phyloP scores from a whole-genome alignment of 2,329 filamentous ascomycete species.

The Colletotrichum godetiae region DNA sequence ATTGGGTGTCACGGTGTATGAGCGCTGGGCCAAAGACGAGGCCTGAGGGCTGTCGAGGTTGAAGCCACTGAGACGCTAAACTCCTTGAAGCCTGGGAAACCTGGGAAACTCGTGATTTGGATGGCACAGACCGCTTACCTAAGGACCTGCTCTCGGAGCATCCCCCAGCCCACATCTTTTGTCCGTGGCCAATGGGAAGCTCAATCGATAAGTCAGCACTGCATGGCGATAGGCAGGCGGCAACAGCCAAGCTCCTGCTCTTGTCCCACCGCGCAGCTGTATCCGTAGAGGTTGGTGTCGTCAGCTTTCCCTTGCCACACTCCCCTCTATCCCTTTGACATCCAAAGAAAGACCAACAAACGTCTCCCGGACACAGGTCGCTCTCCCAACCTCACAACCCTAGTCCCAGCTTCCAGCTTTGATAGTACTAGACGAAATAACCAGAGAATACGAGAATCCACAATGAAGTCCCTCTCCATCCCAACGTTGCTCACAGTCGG shows the following conservation, averaged over 20 bases:
- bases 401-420: background rate
- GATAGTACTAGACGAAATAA: background rate
- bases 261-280: slow-evolving; percentile 41
- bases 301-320: slow-evolving; percentile 38
- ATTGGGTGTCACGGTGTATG: no score
- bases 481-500: slow-evolving; percentile 47
- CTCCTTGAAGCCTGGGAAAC: background rate
- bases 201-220: slow-evolving; percentile 10
- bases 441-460: background rate
- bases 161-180: background rate
- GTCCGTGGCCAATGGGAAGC: slow-evolving; percentile 37
- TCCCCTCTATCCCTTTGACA: slow-evolving; percentile 13
- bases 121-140: slow-evolving; percentile 15
- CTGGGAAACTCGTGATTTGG: background rate
- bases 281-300: slow-evolving; percentile 20
- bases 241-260: background rate
- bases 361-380: background rate
- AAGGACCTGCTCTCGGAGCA: slow-evolving; percentile 3
- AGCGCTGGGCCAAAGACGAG: background rate
- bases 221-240: slow-evolving; percentile 3
- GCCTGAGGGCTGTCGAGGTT: background rate
- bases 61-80: slow-evolving; percentile 19
- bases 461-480: slow-evolving; percentile 46
- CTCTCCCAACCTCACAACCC: background rate
- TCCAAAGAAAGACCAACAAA: background rate